Evolutionary conservation across 2,329 filamentous ascomycete species (phyloP), one percentile per base, ranked within the genome.

Genomic region (Neopestalotiopsis clavispora): DNA sequence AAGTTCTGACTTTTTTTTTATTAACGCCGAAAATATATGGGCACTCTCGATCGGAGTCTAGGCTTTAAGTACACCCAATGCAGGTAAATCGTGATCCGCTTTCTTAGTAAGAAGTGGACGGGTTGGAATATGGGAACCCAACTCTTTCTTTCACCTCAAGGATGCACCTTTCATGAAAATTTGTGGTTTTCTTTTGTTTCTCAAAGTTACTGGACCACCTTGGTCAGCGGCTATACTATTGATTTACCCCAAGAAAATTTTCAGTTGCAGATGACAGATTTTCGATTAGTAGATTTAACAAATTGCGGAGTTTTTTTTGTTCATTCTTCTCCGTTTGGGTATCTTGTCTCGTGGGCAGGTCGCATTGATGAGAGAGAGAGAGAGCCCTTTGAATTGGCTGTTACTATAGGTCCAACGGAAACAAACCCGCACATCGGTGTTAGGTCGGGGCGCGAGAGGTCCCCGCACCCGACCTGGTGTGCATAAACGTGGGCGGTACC

Each of bases 401-500:
- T 20, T n/a, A n/a, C 17, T 52, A 52, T 59, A 59, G 30, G 57
- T 38, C 23, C 20, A 20, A 63, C 66, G 61, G 59, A 58, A 62
- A 23, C 13, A 4, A 30, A 13, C 17, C 45, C 60, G 67, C 42
- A 42, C 14, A 32, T 59, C 60, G n/a, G 60, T 45, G 45, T 52
- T 56, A 60, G 32, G 40, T 68, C 61, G 67, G 67, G 28, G 17
- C 67, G 61, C 61, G 67, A 68, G 67, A 68, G 7, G 45, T 45
- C 17, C 61, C 61, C 61, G 60, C 61, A 17, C 49, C 60, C 32
- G 60, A 64, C 10, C 10, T 10, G 40, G 17, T 9, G 62, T 34
- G 34, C 17, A 45, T 17, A 28, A 28, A 23, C 34, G 38, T 62
- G 7, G 30, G 20, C 45, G 17, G 14, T n/a, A 7, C 14, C 17